Evolutionary conservation across 2,329 filamentous ascomycete genomes (phyloP), one percentile per base, ranked within the genome.

Genomic region (Aureobasidium lini): DNA sequence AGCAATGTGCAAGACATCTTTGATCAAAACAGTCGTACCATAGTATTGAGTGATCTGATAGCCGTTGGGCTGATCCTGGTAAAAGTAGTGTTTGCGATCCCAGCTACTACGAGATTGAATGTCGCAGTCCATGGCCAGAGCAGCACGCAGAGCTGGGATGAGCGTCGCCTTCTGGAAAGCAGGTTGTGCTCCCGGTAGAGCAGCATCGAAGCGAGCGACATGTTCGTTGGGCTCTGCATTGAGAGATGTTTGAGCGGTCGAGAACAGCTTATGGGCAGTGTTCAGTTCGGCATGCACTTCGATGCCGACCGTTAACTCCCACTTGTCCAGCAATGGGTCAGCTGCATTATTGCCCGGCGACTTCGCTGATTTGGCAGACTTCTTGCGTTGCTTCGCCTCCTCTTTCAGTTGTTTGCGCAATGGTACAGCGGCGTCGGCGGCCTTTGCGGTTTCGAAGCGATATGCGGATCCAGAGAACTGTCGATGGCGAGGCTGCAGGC

Each of bases 1-100:
- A 61, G 39, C 15, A 10, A 29, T 13, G 29, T 13, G 18, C 23
- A 9, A 6, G 15, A 15, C 8, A 1, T 11, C 28, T 11, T 31
- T 2, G 16, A 28, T 13, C 3, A 9, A 7, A 7, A 13, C 3
- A 16, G 2, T 36, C 62, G 28, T 68, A 77, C 80, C 79, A 72
- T 97, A 96, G 76, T 93, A 97, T 70, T 99, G 94, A 1, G 94
- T 99, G 63, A 99, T 95, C 73, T 99, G 94, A 73, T 99, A 99
- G 0, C 94, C 94, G 0, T 90, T 83, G 0, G 94, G 94, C 73
- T 99, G 94, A 72, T 99, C 94, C 83, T 94, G 95, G 78, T 96
- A 96, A 74, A 99, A 97, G 75, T 99, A 99, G 73, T 99, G 94
- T 72, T 99, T 99, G 64, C 94, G 82, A 73, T 99, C 94, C 75